Evolutionary conservation across 225 moss, liverwort and hornwort species (phyloP), one percentile per base, ranked within the genome.

Genomic region (Pseudoscleropodium purum): DNA sequence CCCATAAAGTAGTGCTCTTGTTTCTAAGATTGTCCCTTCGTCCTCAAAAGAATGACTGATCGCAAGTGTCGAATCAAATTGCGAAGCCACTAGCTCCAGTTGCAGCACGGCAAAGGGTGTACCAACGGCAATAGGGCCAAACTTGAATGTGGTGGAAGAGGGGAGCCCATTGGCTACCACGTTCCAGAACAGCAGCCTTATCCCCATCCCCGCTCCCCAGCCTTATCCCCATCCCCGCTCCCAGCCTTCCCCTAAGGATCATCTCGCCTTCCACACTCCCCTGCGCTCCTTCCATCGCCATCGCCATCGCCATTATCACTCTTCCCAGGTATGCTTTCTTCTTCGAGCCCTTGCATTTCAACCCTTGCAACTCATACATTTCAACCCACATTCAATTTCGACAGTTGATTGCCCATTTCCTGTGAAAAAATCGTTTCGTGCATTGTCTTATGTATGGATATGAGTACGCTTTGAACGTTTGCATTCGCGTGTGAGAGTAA

Each of bases 141-240:
- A 37, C 78, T 79, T 56, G 79, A 77, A 77, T 89, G 92, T 82
- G 63, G 90, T 82, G 87, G 47, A 45, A 57, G 83, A 64, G 4
- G 47, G 63, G 10, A 81, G 88, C 92, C 85, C 90, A 90, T 92
- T 90, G 90, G 88, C 82, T 39, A 5, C 30, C 84, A 33, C 37
- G 33, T 20, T 64, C 63, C 25, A 18, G 74, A 69, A 19, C 56
- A 90, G 62, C 82, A 82, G 83, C 90, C 92, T 92, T 92, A 92
- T 92, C 92, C 90, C 88, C 92, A 92, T 90, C 63, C 72, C 92
- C 89, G 81, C 81, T 79, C 73, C 4, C 43, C 43, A 34, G 4
- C 4, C 24, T 47, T 15, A 47, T 47, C 47, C 47, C 47, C 47
- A 47, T 47, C 47, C 10, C 47, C 47, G 47, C 47, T 47, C 47